Evolutionary conservation across 371 early-diverging fungal species (phyloP), one percentile per base, ranked within the genome.

Genomic region (Actinomucor elegans): DNA sequence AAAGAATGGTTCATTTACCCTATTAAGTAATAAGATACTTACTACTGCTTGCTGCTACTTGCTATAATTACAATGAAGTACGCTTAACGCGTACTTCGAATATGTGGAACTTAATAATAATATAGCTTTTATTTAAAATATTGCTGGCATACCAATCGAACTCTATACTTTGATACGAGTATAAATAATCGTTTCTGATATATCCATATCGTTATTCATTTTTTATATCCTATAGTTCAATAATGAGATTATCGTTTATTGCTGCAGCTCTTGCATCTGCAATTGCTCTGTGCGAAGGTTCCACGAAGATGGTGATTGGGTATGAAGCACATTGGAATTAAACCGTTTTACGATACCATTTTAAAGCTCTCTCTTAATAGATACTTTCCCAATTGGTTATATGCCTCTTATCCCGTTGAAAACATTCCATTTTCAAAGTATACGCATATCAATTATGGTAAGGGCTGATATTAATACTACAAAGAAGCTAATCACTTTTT

Each of bases 371-470:
- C 28, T 45, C 48, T 76, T 33, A 33, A 5, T 48, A 76, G 77
- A 10, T 86, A 86, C 57, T 81, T 77, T 57, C 81, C 79, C 12
- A 81, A 82, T 48, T 86, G 83, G 86, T 61, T 79, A 9, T 75
- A 77, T 32, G 73, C 75, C 14, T 71, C 75, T 28, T 81, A 79
- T 32, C 73, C 77, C 1, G 48, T 67, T 1, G 58, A 79, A 32
- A 67, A 75, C 11, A 61, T 86, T 31, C 64, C 69, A 24, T 77
- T 47, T 23, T 50, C 60, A 5, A 76, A 84, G 55, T 77, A 83
- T 36, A 83, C 86, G 1, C 84, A 84, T 41, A 76, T 86, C 52
- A 83, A 86, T 64, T 86, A 86, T 59, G 84, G 80, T 75, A 73
- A 47, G 21, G 4, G 45, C 10, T 3, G 17, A 20, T 18, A 17